Percentiles rank a stretch among this genome's conserved stretches.
phyloP scores from a whole-genome alignment of 495 filamentous ascomycete species.

The Jackrogersella minutella region DNA sequence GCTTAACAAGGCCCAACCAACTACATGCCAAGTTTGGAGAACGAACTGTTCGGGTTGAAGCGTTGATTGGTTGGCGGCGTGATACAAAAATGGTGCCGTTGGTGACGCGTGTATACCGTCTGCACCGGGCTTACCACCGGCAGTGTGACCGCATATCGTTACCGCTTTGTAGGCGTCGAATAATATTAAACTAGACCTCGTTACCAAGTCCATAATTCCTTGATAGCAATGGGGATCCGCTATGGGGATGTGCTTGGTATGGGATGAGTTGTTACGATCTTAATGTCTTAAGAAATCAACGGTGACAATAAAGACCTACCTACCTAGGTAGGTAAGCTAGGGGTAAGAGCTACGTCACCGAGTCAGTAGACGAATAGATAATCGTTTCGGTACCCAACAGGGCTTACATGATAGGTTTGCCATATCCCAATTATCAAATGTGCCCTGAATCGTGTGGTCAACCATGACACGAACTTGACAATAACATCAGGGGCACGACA shows the following conservation, averaged over 20 bases:
- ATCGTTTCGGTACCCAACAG: constrained; percentile 13
- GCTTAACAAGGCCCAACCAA: constrained; percentile 8
- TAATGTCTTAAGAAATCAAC: background rate
- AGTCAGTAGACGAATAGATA: constrained; percentile 6
- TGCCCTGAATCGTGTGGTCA: constrained; percentile 25
- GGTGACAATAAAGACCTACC: background rate
- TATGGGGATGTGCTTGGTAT: background rate
- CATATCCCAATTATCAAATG: constrained; percentile 26
- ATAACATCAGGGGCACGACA: constrained; percentile 29
- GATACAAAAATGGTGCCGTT: constrained; percentile 26
- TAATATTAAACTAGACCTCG: background rate
- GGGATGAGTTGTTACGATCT: too few species aligned
- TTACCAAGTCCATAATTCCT: background rate
- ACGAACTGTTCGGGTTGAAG: background rate
- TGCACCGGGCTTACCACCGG: constrained; percentile 1
- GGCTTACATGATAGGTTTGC: constrained; percentile 10
- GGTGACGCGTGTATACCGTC: constrained; percentile 13
- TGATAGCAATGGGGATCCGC: background rate
- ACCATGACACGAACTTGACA: constrained; percentile 22
- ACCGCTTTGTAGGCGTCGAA: background rate
- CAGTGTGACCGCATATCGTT: background rate
- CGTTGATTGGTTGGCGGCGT: constrained; percentile 13
- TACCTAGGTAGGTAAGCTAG: too few species aligned
- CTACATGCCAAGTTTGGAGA: background rate
- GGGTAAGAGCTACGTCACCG: background rate